Evolutionary conservation across 2,329 filamentous ascomycete species (phyloP), one percentile per base, ranked within the genome.

Genomic region (Metarhizium album): DNA sequence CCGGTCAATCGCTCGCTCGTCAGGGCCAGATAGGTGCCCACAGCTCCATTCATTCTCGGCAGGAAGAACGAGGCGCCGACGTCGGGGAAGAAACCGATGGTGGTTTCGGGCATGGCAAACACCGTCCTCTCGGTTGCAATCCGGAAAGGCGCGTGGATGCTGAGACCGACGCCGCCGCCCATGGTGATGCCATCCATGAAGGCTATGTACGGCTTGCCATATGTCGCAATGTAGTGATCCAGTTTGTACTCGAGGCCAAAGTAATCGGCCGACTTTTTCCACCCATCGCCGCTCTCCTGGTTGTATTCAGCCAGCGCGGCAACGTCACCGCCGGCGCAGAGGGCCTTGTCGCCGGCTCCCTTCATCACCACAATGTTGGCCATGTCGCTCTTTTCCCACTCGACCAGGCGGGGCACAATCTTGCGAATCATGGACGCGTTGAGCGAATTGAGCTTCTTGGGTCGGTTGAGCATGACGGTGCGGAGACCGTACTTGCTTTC

Each of bases 151-250:
- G 93, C 91, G 69, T 98, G 94, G 48, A 95, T 80, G 67, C 87
- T 94, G 51, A 98, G 79, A 6, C 93, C 93, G 49, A 97, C 93
- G 58, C 93, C 93, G 51, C 93, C 93, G 51, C 93, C 93, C 93
- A 98, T 98, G 48, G 94, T 98, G 67, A 95, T 87, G 53, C 93
- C 93, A 64, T 98, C 93, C 84, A 98, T 94, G 64, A 97, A 86
- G 31, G 93, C 87, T 48, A 98, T 82, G 64, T 93, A 95, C 0
- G 93, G 93, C 73, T 96, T 98, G 54, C 74, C 66, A 72, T 95
- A 96, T 37, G 90, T 96, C 22, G 93, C 87, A 64, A 98, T 95
- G 59, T 91, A 76, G 70, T 98, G 93, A 67, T 98, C 87, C 55
- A 98, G 83, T 72, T 88, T 85, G 76, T 97, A 98, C 83, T 98